A percentile compares a stretch with the other conserved stretches of the same genome.
phyloP scores from a whole-genome alignment of 164 flowering plant genomes.

The Vitis rupestris region DNA sequence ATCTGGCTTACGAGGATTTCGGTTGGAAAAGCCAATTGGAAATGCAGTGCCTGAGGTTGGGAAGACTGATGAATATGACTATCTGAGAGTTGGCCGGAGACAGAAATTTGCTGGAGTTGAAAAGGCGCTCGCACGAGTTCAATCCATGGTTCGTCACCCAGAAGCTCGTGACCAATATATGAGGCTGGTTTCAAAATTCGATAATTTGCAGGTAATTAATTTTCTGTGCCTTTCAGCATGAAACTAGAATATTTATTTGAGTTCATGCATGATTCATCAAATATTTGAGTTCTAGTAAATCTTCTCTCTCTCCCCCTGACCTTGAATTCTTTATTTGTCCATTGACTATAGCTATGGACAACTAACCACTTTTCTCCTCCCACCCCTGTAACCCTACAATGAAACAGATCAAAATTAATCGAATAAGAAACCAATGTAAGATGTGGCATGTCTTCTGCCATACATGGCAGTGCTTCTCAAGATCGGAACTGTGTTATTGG shows the following conservation, averaged over 20 bases:
- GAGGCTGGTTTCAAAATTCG: slow-evolving; percentile 49
- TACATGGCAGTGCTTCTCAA: too few species aligned
- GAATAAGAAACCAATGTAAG: too few species aligned
- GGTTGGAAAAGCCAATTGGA: slow-evolving; percentile 23
- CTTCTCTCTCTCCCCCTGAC: too few species aligned
- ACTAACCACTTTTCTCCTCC: too few species aligned
- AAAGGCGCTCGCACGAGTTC: slow-evolving; percentile 74
- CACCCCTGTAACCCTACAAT: too few species aligned
- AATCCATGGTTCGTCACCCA: slow-evolving; percentile 78
- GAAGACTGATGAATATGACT: slow-evolving; percentile 75
- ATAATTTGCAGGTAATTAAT: slow-evolving; percentile 39
- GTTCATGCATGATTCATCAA: neutral
- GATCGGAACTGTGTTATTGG: too few species aligned
- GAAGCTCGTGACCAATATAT: slow-evolving; percentile 85
- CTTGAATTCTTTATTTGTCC: too few species aligned
- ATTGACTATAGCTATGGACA: too few species aligned
- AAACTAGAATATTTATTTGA: neutral
- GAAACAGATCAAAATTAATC: too few species aligned
- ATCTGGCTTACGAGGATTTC: slow-evolving; percentile 73
- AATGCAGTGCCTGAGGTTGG: slow-evolving; percentile 21
- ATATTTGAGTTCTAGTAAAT: neutral
- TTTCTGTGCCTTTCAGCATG: neutral
- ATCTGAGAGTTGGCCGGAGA: slow-evolving; percentile 58
- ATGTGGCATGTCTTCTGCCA: too few species aligned
- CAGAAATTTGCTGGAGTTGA: slow-evolving; percentile 61